Conservation (phyloP, 495 filamentous ascomycete genomes). For the Daldinia grandis region DNA sequence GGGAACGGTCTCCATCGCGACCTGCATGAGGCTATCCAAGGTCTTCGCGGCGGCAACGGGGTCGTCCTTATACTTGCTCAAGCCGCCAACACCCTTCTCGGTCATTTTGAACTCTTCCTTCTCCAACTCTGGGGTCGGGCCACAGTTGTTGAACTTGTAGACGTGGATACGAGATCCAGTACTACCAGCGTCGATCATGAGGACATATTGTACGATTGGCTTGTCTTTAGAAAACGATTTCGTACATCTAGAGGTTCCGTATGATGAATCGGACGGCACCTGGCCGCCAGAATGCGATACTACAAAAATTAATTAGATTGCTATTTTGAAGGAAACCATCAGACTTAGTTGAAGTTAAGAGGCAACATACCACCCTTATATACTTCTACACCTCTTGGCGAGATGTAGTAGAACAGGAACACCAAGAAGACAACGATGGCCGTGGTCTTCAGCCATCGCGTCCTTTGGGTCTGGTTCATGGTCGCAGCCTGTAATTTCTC, state of each 20-base stretch:
- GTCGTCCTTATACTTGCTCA: slow-evolving; percentile 86
- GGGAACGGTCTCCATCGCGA: slow-evolving; percentile 82
- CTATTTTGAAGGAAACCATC: neutral
- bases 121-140: slow-evolving; percentile 92
- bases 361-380: slow-evolving; percentile 53
- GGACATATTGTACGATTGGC: slow-evolving; percentile 93
- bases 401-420: slow-evolving; percentile 77
- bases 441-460: slow-evolving; percentile 82
- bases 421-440: slow-evolving; percentile 78
- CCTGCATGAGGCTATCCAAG: slow-evolving; percentile 85
- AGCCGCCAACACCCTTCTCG: slow-evolving; percentile 77
- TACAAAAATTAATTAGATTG: slow-evolving; percentile 19
- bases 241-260: slow-evolving; percentile 76
- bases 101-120: slow-evolving; percentile 91
- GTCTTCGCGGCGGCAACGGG: slow-evolving; percentile 88
- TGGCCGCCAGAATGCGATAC: slow-evolving; percentile 55
- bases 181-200: slow-evolving; percentile 98
- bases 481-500: slow-evolving; percentile 62
- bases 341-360: neutral
- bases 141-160: slow-evolving; percentile 99
- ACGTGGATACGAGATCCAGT: slow-evolving; percentile 98
- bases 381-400: slow-evolving; percentile 62
- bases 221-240: slow-evolving; percentile 83
- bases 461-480: slow-evolving; percentile 76
- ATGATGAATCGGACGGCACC: slow-evolving; percentile 64